Evolutionary conservation across 1,139 yeast genomes (phyloP).

Genomic region (Sugiyamaella xylanicola): DNA sequence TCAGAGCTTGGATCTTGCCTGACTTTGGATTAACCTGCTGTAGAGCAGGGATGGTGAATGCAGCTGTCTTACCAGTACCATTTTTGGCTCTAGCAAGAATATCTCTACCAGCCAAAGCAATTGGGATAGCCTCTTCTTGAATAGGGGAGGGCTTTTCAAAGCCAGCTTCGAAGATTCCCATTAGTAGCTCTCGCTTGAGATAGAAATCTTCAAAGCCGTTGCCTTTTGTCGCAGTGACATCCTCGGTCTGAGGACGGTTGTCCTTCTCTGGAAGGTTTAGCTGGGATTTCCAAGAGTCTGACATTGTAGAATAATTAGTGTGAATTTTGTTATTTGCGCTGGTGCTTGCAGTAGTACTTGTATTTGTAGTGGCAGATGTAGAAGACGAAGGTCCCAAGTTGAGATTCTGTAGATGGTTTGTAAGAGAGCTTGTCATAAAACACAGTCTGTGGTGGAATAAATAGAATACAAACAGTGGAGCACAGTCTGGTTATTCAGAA

Average conservation of each 20-base stretch:
- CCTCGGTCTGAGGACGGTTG: conserved; percentile 93
- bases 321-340: too few relatives aligned
- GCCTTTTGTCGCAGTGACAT: conserved; percentile 90
- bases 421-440: too few relatives aligned
- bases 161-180: conserved; percentile 99
- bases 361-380: not conserved
- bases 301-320: not conserved
- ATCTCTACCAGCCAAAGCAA: conserved; percentile 94
- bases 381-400: too few relatives aligned
- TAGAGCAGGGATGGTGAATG: conserved; percentile 85
- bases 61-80: conserved; percentile 98
- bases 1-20: conserved; percentile 83
- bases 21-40: conserved; percentile 83
- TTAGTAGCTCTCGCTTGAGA: conserved; percentile 85
- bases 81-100: conserved; percentile 97
- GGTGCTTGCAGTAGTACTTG: too few relatives aligned
- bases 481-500: too few relatives aligned
- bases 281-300: conserved; percentile 63
- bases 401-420: too few relatives aligned
- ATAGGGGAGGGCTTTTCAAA: conserved; percentile 98
- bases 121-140: conserved; percentile 96
- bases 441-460: too few relatives aligned
- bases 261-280: conserved; percentile 82
- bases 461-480: too few relatives aligned
- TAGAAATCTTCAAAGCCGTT: conserved; percentile 89